Conservation (phyloP, 305 asterid genomes). For the Monarda citriodora region DNA sequence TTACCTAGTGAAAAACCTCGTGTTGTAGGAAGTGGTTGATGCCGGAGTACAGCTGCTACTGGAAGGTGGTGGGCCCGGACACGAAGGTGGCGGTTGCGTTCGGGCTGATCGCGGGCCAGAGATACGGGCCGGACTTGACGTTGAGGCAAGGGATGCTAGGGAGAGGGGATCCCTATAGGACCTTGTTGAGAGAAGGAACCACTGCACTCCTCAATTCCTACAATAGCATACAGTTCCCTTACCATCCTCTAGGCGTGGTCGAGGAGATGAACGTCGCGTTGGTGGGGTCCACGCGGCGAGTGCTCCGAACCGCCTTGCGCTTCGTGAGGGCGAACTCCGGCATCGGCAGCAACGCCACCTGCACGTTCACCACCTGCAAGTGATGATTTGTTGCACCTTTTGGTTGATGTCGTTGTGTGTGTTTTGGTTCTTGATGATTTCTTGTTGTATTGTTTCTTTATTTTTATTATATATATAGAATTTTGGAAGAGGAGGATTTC, state of each 20-base stretch:
- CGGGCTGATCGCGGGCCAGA: slow-evolving; percentile 63
- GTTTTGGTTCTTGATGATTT: background rate
- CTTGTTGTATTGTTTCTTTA: background rate
- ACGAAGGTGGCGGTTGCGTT: slow-evolving; percentile 67
- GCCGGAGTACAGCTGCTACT: slow-evolving; percentile 82
- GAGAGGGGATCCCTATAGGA: slow-evolving; percentile 85
- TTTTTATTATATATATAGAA: background rate
- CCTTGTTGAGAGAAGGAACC: slow-evolving; percentile 86
- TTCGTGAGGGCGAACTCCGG: slow-evolving; percentile 90
- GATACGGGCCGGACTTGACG: slow-evolving; percentile 77
- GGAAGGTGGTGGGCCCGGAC: slow-evolving; percentile 82
- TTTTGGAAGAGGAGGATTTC: slow-evolving; percentile 14
- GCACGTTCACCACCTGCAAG: slow-evolving; percentile 71
- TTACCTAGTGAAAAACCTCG: background rate
- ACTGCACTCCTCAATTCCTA: slow-evolving; percentile 91
- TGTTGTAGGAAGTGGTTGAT: slow-evolving; percentile 70
- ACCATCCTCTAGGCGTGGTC: slow-evolving; percentile 58
- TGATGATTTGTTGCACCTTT: slow-evolving; percentile 21
- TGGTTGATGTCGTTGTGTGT: background rate
- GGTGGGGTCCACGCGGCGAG: slow-evolving; percentile 60
- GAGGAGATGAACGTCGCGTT: slow-evolving; percentile 64
- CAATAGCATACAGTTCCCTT: slow-evolving; percentile 65
- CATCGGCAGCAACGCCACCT: slow-evolving; percentile 38
- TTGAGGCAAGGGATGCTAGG: slow-evolving; percentile 59
- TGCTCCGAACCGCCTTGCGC: slow-evolving; percentile 59